These are phyloP conservation scores for Leavenworthia alabamica DNA, from an alignment of 345 rosid species.

Conservation along the genomic window DNA sequence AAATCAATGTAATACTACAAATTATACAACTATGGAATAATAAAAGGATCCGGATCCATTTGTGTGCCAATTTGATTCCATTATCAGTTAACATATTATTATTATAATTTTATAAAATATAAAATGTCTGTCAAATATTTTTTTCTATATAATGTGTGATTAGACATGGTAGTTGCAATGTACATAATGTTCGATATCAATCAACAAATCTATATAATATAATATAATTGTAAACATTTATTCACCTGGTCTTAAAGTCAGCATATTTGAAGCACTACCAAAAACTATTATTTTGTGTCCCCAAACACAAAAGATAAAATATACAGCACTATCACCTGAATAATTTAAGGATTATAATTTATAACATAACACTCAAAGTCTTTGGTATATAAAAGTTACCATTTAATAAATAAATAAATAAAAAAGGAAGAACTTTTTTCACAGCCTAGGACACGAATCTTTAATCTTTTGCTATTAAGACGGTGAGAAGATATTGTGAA, in stretches of 20 bases:
- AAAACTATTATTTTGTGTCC: neutral
- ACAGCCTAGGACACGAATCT: slow-evolving; percentile 16
- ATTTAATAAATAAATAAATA: neutral
- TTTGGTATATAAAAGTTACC: neutral
- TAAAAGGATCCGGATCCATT: slow-evolving; percentile 4
- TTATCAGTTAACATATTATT: neutral
- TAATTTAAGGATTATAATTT: neutral
- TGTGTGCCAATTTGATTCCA: slow-evolving; percentile 17
- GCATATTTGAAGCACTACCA: neutral
- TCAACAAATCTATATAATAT: neutral
- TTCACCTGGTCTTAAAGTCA: neutral
- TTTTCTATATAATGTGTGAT: neutral
- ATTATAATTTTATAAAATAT: neutral
- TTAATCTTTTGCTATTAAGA: slow-evolving; percentile 12
- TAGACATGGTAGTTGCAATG: slow-evolving; percentile 10
- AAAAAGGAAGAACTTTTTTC: neutral
- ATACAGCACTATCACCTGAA: slow-evolving; percentile 1
- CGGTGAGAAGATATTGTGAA: slow-evolving; percentile 6
- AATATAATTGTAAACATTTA: neutral
- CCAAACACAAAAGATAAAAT: neutral
- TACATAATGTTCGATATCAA: slow-evolving; percentile 1
- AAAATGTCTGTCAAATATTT: neutral
- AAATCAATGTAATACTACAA: slow-evolving; percentile 17
- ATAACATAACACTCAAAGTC: neutral
- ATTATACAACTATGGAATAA: slow-evolving; percentile 20